Conservation (phyloP, 2,329 filamentous ascomycete species). For the Cryphonectria carpinicola region DNA sequence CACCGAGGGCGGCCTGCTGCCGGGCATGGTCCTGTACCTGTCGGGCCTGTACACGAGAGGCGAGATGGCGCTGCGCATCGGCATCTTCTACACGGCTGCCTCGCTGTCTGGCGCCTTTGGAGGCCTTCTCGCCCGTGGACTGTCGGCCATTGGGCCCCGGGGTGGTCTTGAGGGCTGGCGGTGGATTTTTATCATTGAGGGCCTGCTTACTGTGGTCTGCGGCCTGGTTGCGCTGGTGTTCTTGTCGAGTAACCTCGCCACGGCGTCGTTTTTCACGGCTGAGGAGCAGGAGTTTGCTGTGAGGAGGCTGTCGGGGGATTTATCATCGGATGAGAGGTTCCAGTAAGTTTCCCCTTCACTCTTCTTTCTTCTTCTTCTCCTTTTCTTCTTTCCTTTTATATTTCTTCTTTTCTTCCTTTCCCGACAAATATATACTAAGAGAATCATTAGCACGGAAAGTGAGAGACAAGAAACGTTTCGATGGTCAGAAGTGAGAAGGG, state of each 20-base stretch:
- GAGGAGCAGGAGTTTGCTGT: slow-evolving; percentile 56
- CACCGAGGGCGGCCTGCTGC: slow-evolving; percentile 67
- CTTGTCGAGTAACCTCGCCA: slow-evolving; percentile 59
- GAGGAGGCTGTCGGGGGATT: slow-evolving; percentile 47
- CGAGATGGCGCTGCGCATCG: slow-evolving; percentile 66
- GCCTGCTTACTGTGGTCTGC: slow-evolving; percentile 57
- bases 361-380: not conserved
- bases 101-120: slow-evolving; percentile 68
- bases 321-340: slow-evolving; percentile 38
- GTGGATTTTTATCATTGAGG: slow-evolving; percentile 67
- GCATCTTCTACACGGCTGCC: slow-evolving; percentile 69
- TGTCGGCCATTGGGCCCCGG: slow-evolving; percentile 60
- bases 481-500: slow-evolving; percentile 67
- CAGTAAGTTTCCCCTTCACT: slow-evolving; percentile 33
- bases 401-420: no score
- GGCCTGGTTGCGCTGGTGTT: slow-evolving; percentile 55
- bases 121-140: slow-evolving; percentile 63
- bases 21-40: slow-evolving; percentile 71
- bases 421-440: slow-evolving; percentile 2
- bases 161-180: slow-evolving; percentile 61
- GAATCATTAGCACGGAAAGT: slow-evolving; percentile 30
- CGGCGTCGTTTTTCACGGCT: slow-evolving; percentile 56
- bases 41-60: slow-evolving; percentile 63
- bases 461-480: slow-evolving; percentile 53
- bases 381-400: not conserved